Conservation (phyloP, 2,329 filamentous ascomycete genomes). For the Endoconidiophora polonica region DNA sequence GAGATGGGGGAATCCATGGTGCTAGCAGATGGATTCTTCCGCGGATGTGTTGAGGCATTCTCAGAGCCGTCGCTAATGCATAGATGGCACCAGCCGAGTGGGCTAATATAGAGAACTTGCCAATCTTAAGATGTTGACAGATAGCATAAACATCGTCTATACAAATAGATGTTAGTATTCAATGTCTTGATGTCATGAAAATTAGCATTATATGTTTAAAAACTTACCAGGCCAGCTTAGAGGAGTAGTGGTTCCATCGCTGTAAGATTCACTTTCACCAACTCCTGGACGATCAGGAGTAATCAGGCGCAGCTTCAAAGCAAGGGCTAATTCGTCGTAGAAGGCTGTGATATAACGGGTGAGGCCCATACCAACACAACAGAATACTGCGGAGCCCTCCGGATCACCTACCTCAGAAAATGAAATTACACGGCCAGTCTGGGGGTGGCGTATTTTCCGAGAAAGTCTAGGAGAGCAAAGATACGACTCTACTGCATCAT, state of each 20-base stretch:
- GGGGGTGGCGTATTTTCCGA: slow-evolving; percentile 73
- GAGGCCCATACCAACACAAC: slow-evolving; percentile 93
- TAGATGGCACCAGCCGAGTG: slow-evolving; percentile 98
- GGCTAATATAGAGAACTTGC: slow-evolving; percentile 87
- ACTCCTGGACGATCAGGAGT: slow-evolving; percentile 90
- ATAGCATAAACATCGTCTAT: slow-evolving; percentile 76
- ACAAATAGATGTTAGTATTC: not conserved
- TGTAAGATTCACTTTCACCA: slow-evolving; percentile 74
- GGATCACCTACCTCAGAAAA: slow-evolving; percentile 95
- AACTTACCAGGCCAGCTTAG: slow-evolving; percentile 78
- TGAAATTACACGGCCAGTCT: slow-evolving; percentile 74
- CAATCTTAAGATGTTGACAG: slow-evolving; percentile 80
- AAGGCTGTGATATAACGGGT: slow-evolving; percentile 94
- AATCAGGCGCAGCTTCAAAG: slow-evolving; percentile 74
- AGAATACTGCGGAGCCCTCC: slow-evolving; percentile 80
- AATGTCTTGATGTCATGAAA: too few relatives aligned
- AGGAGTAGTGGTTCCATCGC: slow-evolving; percentile 68
- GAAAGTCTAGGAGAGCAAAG: slow-evolving; percentile 68
- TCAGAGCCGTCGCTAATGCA: slow-evolving; percentile 80
- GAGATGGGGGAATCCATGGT: slow-evolving; percentile 92
- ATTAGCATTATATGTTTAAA: too few relatives aligned
- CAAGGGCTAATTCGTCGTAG: slow-evolving; percentile 86
- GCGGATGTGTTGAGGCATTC: slow-evolving; percentile 90
- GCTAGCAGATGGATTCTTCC: slow-evolving; percentile 87
- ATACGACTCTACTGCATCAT: slow-evolving; percentile 74